These are phyloP conservation scores for Paxillus involutus DNA, from an alignment of 768 basidiomycete genomes.

Conservation along the genomic window DNA sequence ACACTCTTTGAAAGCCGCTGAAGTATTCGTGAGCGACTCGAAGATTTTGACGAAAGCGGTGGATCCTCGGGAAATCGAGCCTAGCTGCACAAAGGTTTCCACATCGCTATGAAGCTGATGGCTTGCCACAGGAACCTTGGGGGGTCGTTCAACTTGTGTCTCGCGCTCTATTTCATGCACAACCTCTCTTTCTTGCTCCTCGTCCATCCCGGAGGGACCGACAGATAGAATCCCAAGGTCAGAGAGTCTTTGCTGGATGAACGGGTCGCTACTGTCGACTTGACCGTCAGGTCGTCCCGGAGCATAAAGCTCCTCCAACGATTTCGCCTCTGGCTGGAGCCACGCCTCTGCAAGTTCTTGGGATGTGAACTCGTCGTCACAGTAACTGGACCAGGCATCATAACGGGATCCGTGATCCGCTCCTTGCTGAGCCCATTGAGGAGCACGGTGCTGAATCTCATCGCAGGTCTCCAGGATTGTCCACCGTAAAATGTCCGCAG, in stretches of 20 bases:
- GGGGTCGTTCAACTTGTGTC: slow-evolving; percentile 35
- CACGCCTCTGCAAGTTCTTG: slow-evolving; percentile 23
- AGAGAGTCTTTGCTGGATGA: slow-evolving; percentile 26
- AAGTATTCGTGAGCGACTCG: slow-evolving; percentile 6
- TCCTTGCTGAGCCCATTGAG: slow-evolving; percentile 46
- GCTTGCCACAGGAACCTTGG: slow-evolving; percentile 31
- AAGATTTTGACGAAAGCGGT: slow-evolving; percentile 20
- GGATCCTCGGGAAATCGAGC: slow-evolving; percentile 25
- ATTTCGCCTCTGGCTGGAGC: slow-evolving; percentile 40
- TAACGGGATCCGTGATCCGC: slow-evolving; percentile 31
- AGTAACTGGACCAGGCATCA: slow-evolving; percentile 13
- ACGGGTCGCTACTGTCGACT: neutral
- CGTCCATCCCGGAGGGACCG: too few species aligned
- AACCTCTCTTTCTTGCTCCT: too few species aligned
- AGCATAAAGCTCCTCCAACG: slow-evolving; percentile 37
- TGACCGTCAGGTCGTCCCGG: slow-evolving; percentile 6
- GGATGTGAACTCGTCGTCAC: slow-evolving; percentile 5
- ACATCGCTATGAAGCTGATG: slow-evolving; percentile 35
- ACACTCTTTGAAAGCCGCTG: slow-evolving; percentile 12
- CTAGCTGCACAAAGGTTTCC: slow-evolving; percentile 25
- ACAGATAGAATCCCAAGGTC: too few species aligned
- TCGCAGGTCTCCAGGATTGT: slow-evolving; percentile 42
- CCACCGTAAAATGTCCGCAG: slow-evolving; percentile 45
- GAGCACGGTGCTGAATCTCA: slow-evolving; percentile 35
- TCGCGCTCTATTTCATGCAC: too few species aligned